Evolutionary conservation across 2,329 filamentous ascomycete species (phyloP).

Genomic region (Cytospora piceicola): DNA sequence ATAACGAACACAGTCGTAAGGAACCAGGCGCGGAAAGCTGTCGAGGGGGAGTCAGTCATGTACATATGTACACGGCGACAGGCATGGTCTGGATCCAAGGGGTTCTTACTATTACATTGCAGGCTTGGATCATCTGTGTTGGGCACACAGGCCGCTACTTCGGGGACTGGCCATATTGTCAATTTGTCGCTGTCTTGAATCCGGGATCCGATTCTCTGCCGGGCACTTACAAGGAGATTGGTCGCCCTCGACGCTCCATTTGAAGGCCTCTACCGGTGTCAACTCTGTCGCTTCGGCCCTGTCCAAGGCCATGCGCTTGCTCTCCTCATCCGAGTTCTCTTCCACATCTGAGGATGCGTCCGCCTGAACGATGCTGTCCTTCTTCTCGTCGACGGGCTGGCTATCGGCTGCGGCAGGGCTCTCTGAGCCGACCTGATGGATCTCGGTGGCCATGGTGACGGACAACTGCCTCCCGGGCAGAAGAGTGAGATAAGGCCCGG

Average conservation of each 20-base stretch:
- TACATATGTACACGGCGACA: too few relatives aligned
- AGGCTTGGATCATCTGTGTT: constrained; percentile 41
- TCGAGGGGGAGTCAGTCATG: neutral
- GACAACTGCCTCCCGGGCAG: neutral
- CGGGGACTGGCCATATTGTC: constrained; percentile 37
- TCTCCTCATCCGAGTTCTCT: constrained; percentile 26
- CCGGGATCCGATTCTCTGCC: neutral
- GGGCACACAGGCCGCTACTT: constrained; percentile 43
- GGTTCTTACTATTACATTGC: constrained; percentile 39
- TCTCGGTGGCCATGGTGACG: constrained; percentile 26
- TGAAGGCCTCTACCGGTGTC: constrained; percentile 42
- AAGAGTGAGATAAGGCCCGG: neutral
- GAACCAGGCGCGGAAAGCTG: constrained; percentile 40
- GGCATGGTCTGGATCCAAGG: neutral
- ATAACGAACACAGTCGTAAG: constrained; percentile 39
- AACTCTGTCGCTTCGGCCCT: constrained; percentile 39
- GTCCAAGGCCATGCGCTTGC: constrained; percentile 25
- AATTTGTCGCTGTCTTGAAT: neutral
- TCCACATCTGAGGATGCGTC: constrained; percentile 24
- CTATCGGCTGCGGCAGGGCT: constrained; percentile 5
- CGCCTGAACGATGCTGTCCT: constrained; percentile 19
- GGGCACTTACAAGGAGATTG: constrained; percentile 41
- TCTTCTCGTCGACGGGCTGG: constrained; percentile 17
- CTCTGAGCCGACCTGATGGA: constrained; percentile 19
- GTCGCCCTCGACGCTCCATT: constrained; percentile 44